Evolutionary conservation across 2,329 filamentous ascomycete species (phyloP).

Genomic region (Graphilbum ipis-grandicollis): DNA sequence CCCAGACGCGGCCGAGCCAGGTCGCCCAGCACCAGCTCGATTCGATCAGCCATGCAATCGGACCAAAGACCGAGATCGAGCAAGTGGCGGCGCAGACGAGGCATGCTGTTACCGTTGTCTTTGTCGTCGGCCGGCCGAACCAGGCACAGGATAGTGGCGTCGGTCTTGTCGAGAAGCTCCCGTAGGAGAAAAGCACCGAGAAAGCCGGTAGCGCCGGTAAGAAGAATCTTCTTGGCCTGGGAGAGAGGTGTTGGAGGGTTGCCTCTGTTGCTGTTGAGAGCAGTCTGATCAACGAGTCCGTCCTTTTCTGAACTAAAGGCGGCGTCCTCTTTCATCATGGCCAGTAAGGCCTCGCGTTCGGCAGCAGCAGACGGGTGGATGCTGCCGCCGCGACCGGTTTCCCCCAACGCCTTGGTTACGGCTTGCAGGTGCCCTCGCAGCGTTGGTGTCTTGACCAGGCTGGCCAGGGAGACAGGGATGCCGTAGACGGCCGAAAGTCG

Average conservation of each 20-base stretch:
- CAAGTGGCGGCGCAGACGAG: slow-evolving; percentile 56
- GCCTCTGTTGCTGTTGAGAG: no score
- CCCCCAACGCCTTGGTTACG: slow-evolving; percentile 53
- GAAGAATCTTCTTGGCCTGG: slow-evolving; percentile 49
- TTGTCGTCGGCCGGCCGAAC: slow-evolving; percentile 25
- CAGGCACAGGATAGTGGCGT: slow-evolving; percentile 53
- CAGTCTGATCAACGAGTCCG: no score
- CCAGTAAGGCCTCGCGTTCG: no score
- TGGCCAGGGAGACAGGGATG: slow-evolving; percentile 53
- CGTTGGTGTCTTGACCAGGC: slow-evolving; percentile 54
- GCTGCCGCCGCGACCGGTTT: slow-evolving; percentile 33
- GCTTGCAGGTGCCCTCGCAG: slow-evolving; percentile 56
- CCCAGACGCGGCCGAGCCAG: slow-evolving; percentile 52
- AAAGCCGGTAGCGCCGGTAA: slow-evolving; percentile 64
- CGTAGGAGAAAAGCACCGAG: slow-evolving; percentile 58
- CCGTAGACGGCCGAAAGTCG: slow-evolving; percentile 52
- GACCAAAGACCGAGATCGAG: slow-evolving; percentile 66
- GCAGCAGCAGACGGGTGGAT: slow-evolving; percentile 17
- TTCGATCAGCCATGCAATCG: slow-evolving; percentile 59
- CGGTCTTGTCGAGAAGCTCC: slow-evolving; percentile 48
- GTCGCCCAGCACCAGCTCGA: slow-evolving; percentile 60
- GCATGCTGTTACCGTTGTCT: slow-evolving; percentile 43
- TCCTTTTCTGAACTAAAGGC: no score
- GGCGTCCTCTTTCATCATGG: slow-evolving; percentile 18
- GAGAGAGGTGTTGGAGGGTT: no score